These are phyloP conservation scores for Psophocarpus tetragonolobus DNA, from an alignment of 306 rosid species.

Conservation along the genomic window DNA sequence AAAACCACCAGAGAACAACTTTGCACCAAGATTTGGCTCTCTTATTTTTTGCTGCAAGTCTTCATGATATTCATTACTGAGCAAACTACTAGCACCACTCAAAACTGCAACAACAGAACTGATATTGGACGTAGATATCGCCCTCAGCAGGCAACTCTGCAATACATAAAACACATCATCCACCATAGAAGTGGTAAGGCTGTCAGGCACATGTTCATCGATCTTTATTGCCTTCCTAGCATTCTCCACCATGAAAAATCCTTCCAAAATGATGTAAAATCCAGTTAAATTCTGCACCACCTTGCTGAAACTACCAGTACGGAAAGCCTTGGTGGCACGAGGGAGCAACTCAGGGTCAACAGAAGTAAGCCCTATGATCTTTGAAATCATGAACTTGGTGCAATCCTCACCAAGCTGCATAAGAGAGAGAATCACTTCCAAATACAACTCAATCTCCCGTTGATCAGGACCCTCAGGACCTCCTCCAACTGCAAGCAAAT, in stretches of 20 bases:
- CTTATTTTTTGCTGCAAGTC: conserved; percentile 82
- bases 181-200: conserved; percentile 96
- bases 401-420: conserved; percentile 97
- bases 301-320: conserved; percentile 87
- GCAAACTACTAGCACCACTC: conserved; percentile 84
- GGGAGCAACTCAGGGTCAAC: conserved; percentile 89
- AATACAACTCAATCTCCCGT: conserved; percentile 73
- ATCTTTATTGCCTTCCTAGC: conserved; percentile 89
- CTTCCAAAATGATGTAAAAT: conserved; percentile 86
- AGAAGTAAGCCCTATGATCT: conserved; percentile 78
- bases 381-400: conserved; percentile 80
- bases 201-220: conserved; percentile 82
- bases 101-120: conserved; percentile 87
- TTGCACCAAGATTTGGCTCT: conserved; percentile 93
- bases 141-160: conserved; percentile 91
- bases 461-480: conserved; percentile 85
- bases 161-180: conserved; percentile 94
- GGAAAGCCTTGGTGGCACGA: conserved; percentile 82
- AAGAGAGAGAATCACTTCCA: conserved; percentile 84
- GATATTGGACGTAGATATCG: conserved; percentile 82
- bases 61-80: conserved; percentile 85
- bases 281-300: conserved; percentile 87
- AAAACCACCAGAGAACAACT: conserved; percentile 89
- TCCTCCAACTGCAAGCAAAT: conserved; percentile 75
- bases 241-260: conserved; percentile 97